A percentile compares a stretch with the other conserved stretches of the same genome.
Conservation (phyloP, 1,139 yeast species). For the Magnusiomyces fungicola region DNA sequence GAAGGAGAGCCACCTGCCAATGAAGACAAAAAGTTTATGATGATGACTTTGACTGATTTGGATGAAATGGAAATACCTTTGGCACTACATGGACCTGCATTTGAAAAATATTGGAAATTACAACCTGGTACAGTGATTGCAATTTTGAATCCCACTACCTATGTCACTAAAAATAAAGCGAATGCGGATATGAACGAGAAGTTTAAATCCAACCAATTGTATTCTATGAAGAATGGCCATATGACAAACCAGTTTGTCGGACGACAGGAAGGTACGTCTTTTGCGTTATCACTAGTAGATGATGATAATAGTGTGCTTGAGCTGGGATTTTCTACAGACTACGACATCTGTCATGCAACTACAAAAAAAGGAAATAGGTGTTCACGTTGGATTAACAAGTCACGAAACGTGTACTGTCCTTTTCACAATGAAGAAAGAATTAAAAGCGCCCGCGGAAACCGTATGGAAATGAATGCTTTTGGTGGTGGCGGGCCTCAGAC, state of each 20-base stretch:
- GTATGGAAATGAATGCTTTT: conserved; percentile 57
- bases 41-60: conserved; percentile 63
- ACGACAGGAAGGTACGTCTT: conserved; percentile 35
- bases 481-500: conserved; percentile 9
- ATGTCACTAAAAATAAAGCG: conserved; percentile 36
- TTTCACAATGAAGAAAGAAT: conserved; percentile 60
- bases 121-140: conserved; percentile 68
- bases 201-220: too few relatives aligned
- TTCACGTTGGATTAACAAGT: conserved; percentile 49
- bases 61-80: conserved; percentile 46
- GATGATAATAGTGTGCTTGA: conserved; percentile 52
- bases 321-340: conserved; percentile 63
- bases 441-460: conserved; percentile 45
- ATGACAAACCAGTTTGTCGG: too few relatives aligned
- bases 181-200: too few relatives aligned
- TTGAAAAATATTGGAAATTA: conserved; percentile 63
- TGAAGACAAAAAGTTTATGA: conserved; percentile 43
- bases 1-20: neutral
- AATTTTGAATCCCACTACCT: conserved; percentile 64
- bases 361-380: conserved; percentile 47
- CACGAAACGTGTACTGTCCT: conserved; percentile 52
- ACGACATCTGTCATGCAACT: conserved; percentile 57
- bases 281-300: conserved; percentile 53
- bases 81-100: conserved; percentile 60
- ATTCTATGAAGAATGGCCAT: too few relatives aligned